Base-by-base conservation (phyloP, 768 basidiomycete species). In the Xerocomellus intermedius region DNA sequence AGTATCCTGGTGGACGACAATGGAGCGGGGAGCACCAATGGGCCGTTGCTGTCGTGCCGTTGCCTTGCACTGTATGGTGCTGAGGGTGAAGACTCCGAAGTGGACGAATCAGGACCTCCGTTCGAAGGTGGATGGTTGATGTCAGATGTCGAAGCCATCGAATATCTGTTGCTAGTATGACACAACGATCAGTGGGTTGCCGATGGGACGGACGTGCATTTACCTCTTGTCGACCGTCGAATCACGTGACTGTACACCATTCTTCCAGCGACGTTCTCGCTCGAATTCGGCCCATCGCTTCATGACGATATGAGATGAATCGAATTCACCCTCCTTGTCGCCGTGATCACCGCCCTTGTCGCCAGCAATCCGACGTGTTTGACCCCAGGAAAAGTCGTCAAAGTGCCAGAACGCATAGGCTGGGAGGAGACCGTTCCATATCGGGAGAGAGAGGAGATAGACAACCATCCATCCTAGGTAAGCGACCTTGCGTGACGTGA, bases 221-320 rank as follows among this genome's bases (percentile, higher is more conserved):
- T 67, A 89, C 89, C 82, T 77, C 69, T 69, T 87, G 51, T 89
- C 87, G 65, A 80, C 83, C 6, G 82, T 80, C 22, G 85, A 87
- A 66, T 96, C 93, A 57, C 89, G 82, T 5, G 92, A 94, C 60
- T 87, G 84, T 21, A 82, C 82, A 8, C 93, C 94, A 66, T 72
- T 87, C 84, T 86, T 94, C 93, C 92, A 98, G 57, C 94, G 80
- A 61, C 96, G 76, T 61, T 98, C 97, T 46, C 96, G 79, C 77
- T 98, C 97, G 69, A 97, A 98, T 73, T 98, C 97, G 17, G 85
- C 94, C 96, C 96, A 99, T 38, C 93, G 84, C 79, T 98, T 98
- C 97, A 98, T 98, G 35, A 96, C 89, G 63, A 99, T 98, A 73
- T 95, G 86, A 42, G 85, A 82, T 28, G 94, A 96, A 75, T 99